Evolutionary conservation across 2,329 filamentous ascomycete species (phyloP).

Genomic region (Ophiocordyceps camponoti-leonardi): DNA sequence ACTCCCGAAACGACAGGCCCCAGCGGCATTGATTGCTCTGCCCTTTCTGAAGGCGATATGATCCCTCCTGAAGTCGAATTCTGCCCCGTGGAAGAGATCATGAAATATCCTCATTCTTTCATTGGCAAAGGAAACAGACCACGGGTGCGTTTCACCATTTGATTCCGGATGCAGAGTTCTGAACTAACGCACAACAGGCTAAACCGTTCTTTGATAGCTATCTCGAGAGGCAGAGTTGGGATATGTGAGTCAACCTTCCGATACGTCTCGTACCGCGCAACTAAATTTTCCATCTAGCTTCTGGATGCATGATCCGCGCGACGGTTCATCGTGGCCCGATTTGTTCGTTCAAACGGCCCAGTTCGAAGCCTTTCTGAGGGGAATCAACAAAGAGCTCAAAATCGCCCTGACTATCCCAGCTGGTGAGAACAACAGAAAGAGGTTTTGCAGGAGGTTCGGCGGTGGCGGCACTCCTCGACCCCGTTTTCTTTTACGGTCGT

Average conservation of each 20-base stretch:
- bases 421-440: conserved; percentile 27
- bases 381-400: conserved; percentile 43
- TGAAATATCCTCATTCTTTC: conserved; percentile 41
- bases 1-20: not conserved
- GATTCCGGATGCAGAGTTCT: not conserved
- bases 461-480: conserved; percentile 44
- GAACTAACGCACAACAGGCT: conserved; percentile 12
- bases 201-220: conserved; percentile 38
- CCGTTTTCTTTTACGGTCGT: conserved; percentile 45
- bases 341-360: conserved; percentile 53
- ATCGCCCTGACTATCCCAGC: conserved; percentile 40
- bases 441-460: conserved; percentile 46
- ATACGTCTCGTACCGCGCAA: not conserved
- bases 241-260: conserved; percentile 42
- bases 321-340: conserved; percentile 30
- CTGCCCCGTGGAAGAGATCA: conserved; percentile 34
- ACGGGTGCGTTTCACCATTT: conserved; percentile 15
- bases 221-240: conserved; percentile 48
- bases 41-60: conserved; percentile 9
- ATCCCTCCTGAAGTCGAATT: conserved; percentile 16
- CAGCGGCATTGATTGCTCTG: conserved; percentile 6
- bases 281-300: conserved; percentile 29
- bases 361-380: conserved; percentile 43
- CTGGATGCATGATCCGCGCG: conserved; percentile 40
- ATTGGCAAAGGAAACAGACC: conserved; percentile 34